Percentiles rank a stretch among this genome's conserved stretches.
These are phyloP conservation scores for Apiospora arundinis DNA, from an alignment of 2,329 filamentous ascomycete genomes.

Conservation along the genomic window DNA sequence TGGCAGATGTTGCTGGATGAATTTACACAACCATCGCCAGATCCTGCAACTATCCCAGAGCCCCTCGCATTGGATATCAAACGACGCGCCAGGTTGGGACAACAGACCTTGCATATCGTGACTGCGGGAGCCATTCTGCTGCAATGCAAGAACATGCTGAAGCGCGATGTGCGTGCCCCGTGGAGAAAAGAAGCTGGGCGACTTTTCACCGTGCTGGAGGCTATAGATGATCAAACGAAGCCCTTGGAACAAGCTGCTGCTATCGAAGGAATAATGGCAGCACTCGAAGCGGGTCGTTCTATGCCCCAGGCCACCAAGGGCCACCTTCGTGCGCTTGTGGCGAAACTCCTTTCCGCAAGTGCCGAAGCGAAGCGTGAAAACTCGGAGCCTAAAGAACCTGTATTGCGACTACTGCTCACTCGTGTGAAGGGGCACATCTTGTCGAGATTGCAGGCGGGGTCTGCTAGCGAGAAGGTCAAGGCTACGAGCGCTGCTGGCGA, in stretches of 20 bases:
- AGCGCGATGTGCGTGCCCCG: constrained; percentile 77
- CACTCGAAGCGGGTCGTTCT: constrained; percentile 66
- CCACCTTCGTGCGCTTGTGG: constrained; percentile 64
- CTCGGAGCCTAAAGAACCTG: constrained; percentile 57
- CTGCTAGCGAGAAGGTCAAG: constrained; percentile 73
- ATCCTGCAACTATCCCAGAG: constrained; percentile 68
- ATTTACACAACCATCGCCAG: constrained; percentile 69
- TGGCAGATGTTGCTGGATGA: constrained; percentile 77
- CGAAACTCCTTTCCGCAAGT: constrained; percentile 60
- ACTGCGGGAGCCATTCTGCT: constrained; percentile 77
- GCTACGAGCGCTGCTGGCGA: constrained; percentile 73
- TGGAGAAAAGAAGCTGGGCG: constrained; percentile 79
- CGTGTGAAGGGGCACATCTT: constrained; percentile 72
- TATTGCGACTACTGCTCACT: constrained; percentile 71
- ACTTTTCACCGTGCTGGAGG: constrained; percentile 73
- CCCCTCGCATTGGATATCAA: constrained; percentile 73
- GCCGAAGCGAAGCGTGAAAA: constrained; percentile 50
- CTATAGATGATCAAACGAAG: constrained; percentile 51
- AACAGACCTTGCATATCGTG: constrained; percentile 68
- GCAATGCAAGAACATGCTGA: constrained; percentile 83
- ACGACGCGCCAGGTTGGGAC: constrained; percentile 65
- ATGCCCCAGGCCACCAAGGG: constrained; percentile 68
- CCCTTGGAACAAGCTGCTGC: constrained; percentile 53
- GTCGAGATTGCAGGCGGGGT: constrained; percentile 67
- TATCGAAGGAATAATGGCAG: constrained; percentile 67